Evolutionary conservation across 208 protist species (phyloP), one percentile per base, ranked within the genome.

Genomic region (Leishmania guyanensis): DNA sequence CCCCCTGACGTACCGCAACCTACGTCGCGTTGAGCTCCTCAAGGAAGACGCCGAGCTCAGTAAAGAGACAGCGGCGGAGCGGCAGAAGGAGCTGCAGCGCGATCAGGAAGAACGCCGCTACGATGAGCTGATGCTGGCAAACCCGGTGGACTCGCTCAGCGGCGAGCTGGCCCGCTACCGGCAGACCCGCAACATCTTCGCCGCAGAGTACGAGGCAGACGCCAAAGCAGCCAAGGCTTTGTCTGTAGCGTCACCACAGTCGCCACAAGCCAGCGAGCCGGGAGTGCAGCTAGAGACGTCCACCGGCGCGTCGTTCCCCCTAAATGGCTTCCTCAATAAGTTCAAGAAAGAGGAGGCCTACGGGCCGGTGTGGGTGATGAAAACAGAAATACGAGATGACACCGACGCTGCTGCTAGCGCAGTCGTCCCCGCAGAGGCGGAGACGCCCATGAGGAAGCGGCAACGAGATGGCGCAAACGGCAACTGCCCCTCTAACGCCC

Each of bases 81-180:
- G 94, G 22, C 58, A 60, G 51, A 85, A 89, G 43, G 83, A 94
- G 70, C 88, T 97, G 33, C 84, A 81, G 43, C 84, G 79, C 20
- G 92, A 96, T 64, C 88, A 95, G 74, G 94, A 97, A 73, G 86
- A 95, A 74, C 89, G 90, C 0, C 91, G 94, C 39, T 97, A 97
- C 84, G 87, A 94, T 75, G 94, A 91, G 48, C 88, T 97, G 22
- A 60, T 93, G 43, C 79, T 89, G 16, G 79, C 72, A 26, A 80
- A 73, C 51, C 84, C 78, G 1, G 80, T 78, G 5, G 88, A 86
- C 72, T 74, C 80, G 53, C 68, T 82, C 9, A 82, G 76, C 65
- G 84, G 79, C 16, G 86, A 86, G 58, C 60, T 89, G 29, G 92
- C 87, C 9, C 86, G 84, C 66, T 91, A 88, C 43, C 84, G 84